A percentile compares a stretch with the other conserved stretches of the same genome.
phyloP scores from a whole-genome alignment of 1,284 basidiomycete species.

The Tilletiaria anomala region DNA sequence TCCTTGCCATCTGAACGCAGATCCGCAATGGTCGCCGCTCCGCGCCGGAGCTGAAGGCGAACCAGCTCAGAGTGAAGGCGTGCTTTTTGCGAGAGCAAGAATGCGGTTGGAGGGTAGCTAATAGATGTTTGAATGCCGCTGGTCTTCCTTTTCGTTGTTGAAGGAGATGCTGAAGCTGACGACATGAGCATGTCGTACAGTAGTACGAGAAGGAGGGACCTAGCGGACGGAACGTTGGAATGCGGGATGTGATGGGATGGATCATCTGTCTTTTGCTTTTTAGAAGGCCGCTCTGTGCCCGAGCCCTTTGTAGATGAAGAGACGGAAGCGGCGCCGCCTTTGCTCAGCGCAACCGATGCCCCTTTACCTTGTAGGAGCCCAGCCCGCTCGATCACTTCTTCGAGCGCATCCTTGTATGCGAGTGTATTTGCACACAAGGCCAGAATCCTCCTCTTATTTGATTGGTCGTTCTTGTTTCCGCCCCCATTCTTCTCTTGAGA shows the following conservation, averaged over 20 bases:
- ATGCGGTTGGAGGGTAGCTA: slow-evolving; percentile 24
- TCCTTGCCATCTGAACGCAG: slow-evolving; percentile 16
- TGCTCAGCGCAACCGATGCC: background rate
- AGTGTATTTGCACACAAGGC: background rate
- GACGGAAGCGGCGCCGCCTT: background rate
- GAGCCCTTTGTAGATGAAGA: no score
- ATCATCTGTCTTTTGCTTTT: no score
- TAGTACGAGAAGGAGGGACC: slow-evolving; percentile 22
- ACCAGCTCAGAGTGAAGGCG: slow-evolving; percentile 72
- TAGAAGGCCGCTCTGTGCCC: no score
- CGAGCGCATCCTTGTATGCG: background rate
- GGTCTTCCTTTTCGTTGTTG: no score
- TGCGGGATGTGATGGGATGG: no score
- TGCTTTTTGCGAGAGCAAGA: slow-evolving; percentile 57
- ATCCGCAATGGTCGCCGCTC: slow-evolving; percentile 16
- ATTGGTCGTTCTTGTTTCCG: no score
- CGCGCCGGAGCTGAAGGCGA: slow-evolving; percentile 55
- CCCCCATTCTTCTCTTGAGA: background rate
- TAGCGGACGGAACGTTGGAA: no score
- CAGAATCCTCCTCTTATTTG: background rate
- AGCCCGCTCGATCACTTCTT: background rate
- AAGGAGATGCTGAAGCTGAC: no score
- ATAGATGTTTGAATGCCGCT: slow-evolving; percentile 25
- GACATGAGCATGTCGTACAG: slow-evolving; percentile 29
- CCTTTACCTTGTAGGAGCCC: background rate